Base-by-base conservation (phyloP, 2,329 filamentous ascomycete species). In the Acrodontium crateriforme region DNA sequence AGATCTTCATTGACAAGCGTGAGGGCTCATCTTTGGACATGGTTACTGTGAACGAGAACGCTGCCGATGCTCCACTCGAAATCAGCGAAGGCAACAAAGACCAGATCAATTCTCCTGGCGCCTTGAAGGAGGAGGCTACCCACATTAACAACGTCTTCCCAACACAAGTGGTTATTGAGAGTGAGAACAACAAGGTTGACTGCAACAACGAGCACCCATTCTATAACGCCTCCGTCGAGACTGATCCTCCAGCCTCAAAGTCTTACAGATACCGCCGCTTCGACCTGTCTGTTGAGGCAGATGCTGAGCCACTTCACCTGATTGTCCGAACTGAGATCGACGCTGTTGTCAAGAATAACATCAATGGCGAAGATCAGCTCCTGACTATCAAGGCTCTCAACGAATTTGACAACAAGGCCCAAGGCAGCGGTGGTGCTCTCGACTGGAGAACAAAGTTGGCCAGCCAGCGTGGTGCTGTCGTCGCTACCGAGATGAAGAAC, bases 61-160 rank as follows among this genome's bases (percentile, higher is more conserved):
- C 89, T 7, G 80, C 80, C 36, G 89, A 98, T 56, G 83, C 87
- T 15, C 89, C 89, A 19, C 70, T 95, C 29, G 89, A 98, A 56
- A 74, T 79, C 16, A 76, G 82, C 32, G 87, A 95, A 50, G 82
- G 82, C 47, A 84, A 82, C 65, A 91, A 93, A 63, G 89, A 98
- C 54, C 67, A 71, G 41, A 78, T 98, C 61, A 98, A 98, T 71
- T 84, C 84, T 51, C 89, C 89, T n/a, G 63, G 67, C 30, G 83
- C 85, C 29, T 74, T 98, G 32, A 87, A 91, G 50, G 78, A 94
- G 58, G 89, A 98, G 63, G 89, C 89, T 30, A 98, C 89, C 28
- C 91, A 94, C 66, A 98, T 98, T 71, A 98, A 98, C 73, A 89
- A 95, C 71, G 92, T 95, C 67, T 98, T 98, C 58, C 80, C 83